phyloP scores from a whole-genome alignment of 371 early-diverging fungal genomes.

The Circinella minor region DNA sequence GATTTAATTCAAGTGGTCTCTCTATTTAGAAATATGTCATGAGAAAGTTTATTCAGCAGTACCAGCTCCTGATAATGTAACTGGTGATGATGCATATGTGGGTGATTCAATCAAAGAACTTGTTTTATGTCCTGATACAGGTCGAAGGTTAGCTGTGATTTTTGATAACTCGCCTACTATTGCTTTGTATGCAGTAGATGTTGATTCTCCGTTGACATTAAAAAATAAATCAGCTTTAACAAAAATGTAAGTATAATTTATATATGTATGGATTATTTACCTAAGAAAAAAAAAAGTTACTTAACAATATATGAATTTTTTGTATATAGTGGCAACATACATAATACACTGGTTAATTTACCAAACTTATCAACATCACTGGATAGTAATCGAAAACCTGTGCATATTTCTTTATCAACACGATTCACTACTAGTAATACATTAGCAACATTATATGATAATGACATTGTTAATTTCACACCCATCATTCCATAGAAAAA shows the following conservation, averaged over 20 bases:
- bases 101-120: slow-evolving; percentile 36
- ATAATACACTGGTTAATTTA: slow-evolving; percentile 21
- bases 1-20: neutral
- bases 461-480: slow-evolving; percentile 34
- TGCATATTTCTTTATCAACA: slow-evolving; percentile 26
- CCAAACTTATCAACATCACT: slow-evolving; percentile 1
- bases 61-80: neutral
- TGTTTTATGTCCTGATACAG: slow-evolving; percentile 31
- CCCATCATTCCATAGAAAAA: neutral
- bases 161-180: slow-evolving; percentile 33
- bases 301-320: neutral
- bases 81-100: neutral
- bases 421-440: slow-evolving; percentile 22
- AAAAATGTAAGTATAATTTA: slow-evolving; percentile 24
- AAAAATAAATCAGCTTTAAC: slow-evolving; percentile 20
- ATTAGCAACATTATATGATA: slow-evolving; percentile 37
- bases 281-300: too few species aligned
- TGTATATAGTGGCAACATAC: slow-evolving; percentile 34
- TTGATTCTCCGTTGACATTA: slow-evolving; percentile 21
- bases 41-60: slow-evolving; percentile 12
- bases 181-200: slow-evolving; percentile 29
- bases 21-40: slow-evolving; percentile 11
- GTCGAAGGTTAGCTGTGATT: slow-evolving; percentile 35
- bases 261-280: neutral
- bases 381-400: slow-evolving; percentile 18